Conservation (phyloP, 306 rosid species). For the barrel medic (Medicago truncatula) region DNA sequence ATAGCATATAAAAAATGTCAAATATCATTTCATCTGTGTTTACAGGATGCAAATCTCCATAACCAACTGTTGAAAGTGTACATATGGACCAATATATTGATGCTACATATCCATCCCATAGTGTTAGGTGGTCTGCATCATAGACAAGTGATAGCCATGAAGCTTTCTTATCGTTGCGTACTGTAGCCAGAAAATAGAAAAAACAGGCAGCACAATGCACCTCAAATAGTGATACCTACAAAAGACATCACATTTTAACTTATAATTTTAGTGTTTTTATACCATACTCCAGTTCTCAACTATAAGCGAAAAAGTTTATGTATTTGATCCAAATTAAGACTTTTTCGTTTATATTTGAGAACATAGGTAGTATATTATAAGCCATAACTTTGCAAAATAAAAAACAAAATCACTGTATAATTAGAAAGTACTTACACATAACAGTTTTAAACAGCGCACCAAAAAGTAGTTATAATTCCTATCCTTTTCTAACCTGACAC, state of each 20-base stretch:
- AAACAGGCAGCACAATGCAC: conserved; percentile 71
- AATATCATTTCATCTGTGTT: conserved; percentile 65
- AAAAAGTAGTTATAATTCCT: conserved; percentile 63
- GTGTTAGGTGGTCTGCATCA: conserved; percentile 13
- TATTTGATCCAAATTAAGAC: not conserved
- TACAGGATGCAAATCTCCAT: conserved; percentile 88
- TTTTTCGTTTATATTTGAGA: not conserved
- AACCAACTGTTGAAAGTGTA: conserved; percentile 73
- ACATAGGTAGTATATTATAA: not conserved
- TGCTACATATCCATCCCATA: conserved; percentile 53
- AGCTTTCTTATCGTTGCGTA: conserved; percentile 34
- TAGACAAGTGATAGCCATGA: conserved; percentile 59
- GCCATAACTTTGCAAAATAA: not conserved
- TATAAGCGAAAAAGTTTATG: not conserved
- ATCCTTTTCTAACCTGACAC: conserved; percentile 79
- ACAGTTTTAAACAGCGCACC: conserved; percentile 73
- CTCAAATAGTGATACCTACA: conserved; percentile 75
- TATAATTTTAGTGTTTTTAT: conserved; percentile 2
- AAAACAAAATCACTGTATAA: not conserved
- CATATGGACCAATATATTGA: conserved; percentile 75
- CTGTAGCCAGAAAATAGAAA: conserved; percentile 60
- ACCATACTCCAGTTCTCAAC: not conserved
- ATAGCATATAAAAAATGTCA: conserved; percentile 58
- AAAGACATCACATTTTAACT: not conserved
- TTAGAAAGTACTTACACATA: conserved; percentile 63